Conservation (phyloP, 768 basidiomycete genomes). For the Boletus pseudopeckii region DNA sequence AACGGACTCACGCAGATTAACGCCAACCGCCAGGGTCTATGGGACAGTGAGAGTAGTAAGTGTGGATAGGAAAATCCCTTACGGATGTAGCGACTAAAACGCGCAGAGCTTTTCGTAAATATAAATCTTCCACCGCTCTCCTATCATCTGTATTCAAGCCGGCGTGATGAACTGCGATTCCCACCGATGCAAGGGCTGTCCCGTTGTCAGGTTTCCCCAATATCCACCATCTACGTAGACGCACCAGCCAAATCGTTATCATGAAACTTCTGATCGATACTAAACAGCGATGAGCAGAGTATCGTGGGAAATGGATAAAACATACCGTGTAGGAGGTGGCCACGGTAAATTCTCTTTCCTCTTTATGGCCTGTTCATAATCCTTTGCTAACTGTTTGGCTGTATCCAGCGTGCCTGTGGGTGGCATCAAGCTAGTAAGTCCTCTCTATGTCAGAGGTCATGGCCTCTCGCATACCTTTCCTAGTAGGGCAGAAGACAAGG, state of each 20-base stretch:
- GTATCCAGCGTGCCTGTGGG: conserved; percentile 54
- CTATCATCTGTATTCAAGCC: conserved; percentile 77
- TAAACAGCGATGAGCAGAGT: conserved; percentile 27
- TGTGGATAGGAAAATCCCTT: conserved; percentile 21
- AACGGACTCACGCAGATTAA: conserved; percentile 76
- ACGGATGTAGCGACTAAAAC: conserved; percentile 85
- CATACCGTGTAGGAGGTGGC: conserved; percentile 56
- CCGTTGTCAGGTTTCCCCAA: conserved; percentile 3
- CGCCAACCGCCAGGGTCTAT: conserved; percentile 92
- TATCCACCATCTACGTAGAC: not conserved
- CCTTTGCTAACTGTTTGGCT: conserved; percentile 73
- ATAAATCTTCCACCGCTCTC: conserved; percentile 68
- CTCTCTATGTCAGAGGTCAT: not conserved
- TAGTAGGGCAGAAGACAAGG: conserved; percentile 83
- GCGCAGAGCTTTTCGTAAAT: conserved; percentile 56
- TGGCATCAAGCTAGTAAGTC: not conserved
- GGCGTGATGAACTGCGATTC: conserved; percentile 92
- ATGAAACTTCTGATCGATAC: conserved; percentile 53
- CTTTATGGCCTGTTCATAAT: conserved; percentile 57
- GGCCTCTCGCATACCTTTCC: conserved; percentile 58
- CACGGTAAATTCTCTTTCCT: conserved; percentile 60
- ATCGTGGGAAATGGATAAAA: not conserved
- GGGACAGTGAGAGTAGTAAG: conserved; percentile 6
- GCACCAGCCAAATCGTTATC: conserved; percentile 63
- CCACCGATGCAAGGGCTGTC: conserved; percentile 60